Evolutionary conservation across 2,329 filamentous ascomycete species (phyloP).

Genomic region (Trichoderma koningiopsis): DNA sequence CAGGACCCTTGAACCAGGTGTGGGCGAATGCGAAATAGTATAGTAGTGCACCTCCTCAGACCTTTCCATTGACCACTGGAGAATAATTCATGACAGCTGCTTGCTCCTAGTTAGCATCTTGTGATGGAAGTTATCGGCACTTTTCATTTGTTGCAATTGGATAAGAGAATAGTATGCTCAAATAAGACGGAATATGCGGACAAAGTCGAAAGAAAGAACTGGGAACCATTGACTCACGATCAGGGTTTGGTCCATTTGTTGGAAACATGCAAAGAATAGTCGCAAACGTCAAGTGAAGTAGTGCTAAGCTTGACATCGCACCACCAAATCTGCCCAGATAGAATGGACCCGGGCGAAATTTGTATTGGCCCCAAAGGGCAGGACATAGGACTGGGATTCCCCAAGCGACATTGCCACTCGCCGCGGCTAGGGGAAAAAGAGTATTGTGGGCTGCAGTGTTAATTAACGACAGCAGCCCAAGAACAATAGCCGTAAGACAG

Average conservation of each 20-base stretch:
- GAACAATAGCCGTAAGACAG: background rate
- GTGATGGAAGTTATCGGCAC: background rate
- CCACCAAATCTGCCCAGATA: background rate
- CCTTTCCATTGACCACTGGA: background rate
- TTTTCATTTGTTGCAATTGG: background rate
- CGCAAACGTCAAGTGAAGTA: constrained; percentile 1
- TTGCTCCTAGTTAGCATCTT: background rate
- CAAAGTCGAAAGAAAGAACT: too few relatives aligned
- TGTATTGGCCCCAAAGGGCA: background rate
- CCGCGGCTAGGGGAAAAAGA: background rate
- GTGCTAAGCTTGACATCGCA: background rate
- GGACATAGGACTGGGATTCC: constrained; percentile 4
- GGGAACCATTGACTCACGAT: background rate
- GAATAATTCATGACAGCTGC: constrained; percentile 15
- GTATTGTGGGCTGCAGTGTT: constrained; percentile 12
- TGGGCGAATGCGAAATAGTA: constrained; percentile 3
- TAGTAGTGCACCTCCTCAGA: constrained; percentile 9
- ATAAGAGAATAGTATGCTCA: background rate
- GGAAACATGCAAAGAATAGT: constrained; percentile 20
- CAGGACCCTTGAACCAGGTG: constrained; percentile 14
- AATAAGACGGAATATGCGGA: background rate
- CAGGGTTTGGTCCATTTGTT: constrained; percentile 11
- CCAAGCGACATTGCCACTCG: constrained; percentile 8
- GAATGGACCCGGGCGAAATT: constrained; percentile 10
- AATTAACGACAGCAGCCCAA: constrained; percentile 2